These are phyloP conservation scores for Panicum hallii DNA, from an alignment of 202 grass and related monocot genomes.

Conservation along the genomic window DNA sequence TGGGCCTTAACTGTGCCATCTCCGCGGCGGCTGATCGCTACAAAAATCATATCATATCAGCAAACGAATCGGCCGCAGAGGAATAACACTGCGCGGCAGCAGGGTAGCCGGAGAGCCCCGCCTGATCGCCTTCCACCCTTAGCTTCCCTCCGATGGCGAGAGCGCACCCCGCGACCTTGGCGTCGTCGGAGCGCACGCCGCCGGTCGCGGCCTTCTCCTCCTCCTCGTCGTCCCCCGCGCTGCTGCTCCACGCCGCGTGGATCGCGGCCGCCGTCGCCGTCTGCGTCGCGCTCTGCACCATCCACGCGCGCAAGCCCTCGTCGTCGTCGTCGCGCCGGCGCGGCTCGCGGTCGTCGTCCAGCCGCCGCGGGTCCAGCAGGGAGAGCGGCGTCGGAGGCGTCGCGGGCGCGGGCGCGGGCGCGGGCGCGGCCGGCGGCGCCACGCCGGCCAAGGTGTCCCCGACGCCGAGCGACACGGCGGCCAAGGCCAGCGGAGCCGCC, in stretches of 20 bases:
- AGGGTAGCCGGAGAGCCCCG: neutral
- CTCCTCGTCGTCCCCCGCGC: neutral
- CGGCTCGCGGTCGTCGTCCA: constrained; percentile 3
- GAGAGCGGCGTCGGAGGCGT: neutral
- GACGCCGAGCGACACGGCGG: constrained; percentile 10
- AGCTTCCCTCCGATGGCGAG: constrained; percentile 28
- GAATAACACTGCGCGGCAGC: neutral
- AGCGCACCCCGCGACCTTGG: neutral
- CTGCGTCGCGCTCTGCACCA: constrained; percentile 56
- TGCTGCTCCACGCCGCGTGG: constrained; percentile 47
- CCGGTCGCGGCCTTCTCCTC: neutral
- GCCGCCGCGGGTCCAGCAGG: neutral
- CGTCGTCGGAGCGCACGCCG: neutral
- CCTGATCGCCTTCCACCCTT: neutral
- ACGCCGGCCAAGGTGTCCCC: constrained; percentile 40
- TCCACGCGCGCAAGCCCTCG: constrained; percentile 45
- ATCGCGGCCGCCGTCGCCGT: constrained; percentile 45
- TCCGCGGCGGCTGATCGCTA: neutral
- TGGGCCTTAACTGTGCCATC: neutral
- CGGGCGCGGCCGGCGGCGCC: neutral
- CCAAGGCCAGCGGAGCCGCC: neutral
- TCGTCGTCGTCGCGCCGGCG: neutral
- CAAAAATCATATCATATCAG: neutral
- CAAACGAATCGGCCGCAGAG: neutral
- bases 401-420: neutral